A percentile compares a stretch with the other conserved stretches of the same genome.
These are phyloP conservation scores for Starmerella powellii DNA, from an alignment of 805 yeast species.

Conservation along the genomic window DNA sequence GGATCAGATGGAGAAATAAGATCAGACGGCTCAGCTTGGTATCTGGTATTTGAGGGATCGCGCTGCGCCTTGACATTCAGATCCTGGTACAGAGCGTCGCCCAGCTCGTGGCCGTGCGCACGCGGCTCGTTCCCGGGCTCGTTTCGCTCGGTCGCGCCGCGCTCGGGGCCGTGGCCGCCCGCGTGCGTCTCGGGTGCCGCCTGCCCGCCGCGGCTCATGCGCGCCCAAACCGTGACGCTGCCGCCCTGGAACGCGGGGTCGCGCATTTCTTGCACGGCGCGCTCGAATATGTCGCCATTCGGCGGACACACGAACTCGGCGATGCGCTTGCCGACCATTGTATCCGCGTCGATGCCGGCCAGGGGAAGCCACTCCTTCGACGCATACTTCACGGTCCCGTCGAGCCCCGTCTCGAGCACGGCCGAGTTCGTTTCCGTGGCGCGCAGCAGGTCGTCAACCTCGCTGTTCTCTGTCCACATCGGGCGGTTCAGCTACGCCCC, in stretches of 20 bases:
- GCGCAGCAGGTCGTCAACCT: background rate
- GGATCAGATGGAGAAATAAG: too few species aligned
- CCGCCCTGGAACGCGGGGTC: constrained; percentile 19
- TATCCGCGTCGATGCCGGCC: constrained; percentile 36
- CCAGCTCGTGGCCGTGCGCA: too few species aligned
- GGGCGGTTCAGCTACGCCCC: too few species aligned
- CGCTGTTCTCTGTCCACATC: background rate
- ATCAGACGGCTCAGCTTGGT: too few species aligned
- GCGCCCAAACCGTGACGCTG: constrained; percentile 18
- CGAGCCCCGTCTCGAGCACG: constrained; percentile 72
- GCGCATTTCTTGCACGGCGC: constrained; percentile 29
- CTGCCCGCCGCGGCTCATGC: constrained; percentile 1
- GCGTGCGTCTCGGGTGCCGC: too few species aligned
- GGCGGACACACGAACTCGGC: constrained; percentile 23
- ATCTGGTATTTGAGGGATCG: too few species aligned
- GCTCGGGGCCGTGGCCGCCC: too few species aligned
- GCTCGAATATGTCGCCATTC: constrained; percentile 22
- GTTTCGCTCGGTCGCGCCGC: too few species aligned
- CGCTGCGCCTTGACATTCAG: too few species aligned
- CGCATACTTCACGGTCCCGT: constrained; percentile 63
- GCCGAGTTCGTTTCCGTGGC: constrained; percentile 26
- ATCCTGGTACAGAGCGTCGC: too few species aligned
- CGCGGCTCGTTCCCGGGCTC: too few species aligned
- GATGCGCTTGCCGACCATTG: constrained; percentile 21
- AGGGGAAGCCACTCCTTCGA: constrained; percentile 58